Base-by-base conservation (phyloP, 192 early-diverging fungal genomes). In the Coemansia sp. region DNA sequence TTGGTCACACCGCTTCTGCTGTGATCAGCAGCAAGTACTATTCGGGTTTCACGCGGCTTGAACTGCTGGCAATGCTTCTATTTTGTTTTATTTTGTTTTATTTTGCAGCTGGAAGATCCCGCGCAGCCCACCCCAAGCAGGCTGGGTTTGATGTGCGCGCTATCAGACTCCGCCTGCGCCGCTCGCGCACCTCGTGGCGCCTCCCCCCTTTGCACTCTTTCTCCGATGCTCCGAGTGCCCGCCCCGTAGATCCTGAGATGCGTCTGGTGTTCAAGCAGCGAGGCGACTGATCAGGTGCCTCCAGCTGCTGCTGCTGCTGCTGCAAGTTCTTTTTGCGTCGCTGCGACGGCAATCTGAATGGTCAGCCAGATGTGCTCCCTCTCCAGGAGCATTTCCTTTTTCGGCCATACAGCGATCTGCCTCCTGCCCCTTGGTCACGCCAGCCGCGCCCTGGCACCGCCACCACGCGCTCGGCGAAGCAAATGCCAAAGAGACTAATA, bases 181-280 rank as follows among this genome's bases (percentile, higher is more conserved):
- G 47, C 25, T 12, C 47, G 27, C 24, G 47, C 11, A 15, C 11
- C 47, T 27, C 53, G 29, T 35, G 53, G 53, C 29, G 17, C n/a
- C 7, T 11, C 19, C 17, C 32, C 32, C 24, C n/a, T 31, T 35
- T 29, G n/a, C 31, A 3, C 32, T 35, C 15, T 56, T 56, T 24
- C 53, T 19, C 53, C 37, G 53, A 35, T 56, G 24, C 17, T 31
- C 29, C 31, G 51, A 12, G 14, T 14, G 25, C 25, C 29, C 37
- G 51, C 51, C 51, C 31, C 31, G 53, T 20, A 32, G 53, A 56
- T 56, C 53, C 32, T 53, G 49, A n/a, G 49, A 31, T 53, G 49
- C 29, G 49, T 53, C 49, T 53, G 53, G 53, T 56, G 53, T 56
- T 56, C 53, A 35, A 31, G 53, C 31, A 17, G 29, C 32, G 53